Conservation (phyloP, 305 asterid species). For the Nicotiana rustica region DNA sequence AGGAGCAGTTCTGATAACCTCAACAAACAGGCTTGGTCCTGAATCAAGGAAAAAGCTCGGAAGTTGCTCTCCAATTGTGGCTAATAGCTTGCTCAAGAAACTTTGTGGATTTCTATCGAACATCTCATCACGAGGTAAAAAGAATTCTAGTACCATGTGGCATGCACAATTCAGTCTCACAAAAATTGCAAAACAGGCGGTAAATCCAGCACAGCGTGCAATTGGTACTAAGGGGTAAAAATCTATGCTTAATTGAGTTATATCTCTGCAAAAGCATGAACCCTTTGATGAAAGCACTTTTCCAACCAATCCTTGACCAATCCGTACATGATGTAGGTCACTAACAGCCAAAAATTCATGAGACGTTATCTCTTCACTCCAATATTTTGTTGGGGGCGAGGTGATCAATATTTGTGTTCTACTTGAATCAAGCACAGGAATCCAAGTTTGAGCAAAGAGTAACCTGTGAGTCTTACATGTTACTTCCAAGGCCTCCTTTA, state of each 20-base stretch:
- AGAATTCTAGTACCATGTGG: neutral
- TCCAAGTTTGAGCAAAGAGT: neutral
- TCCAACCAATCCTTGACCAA: slow-evolving; percentile 5
- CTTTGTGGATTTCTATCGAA: neutral
- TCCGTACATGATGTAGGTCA: neutral
- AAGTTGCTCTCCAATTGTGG: neutral
- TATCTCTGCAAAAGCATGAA: slow-evolving; percentile 28
- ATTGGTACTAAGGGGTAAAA: neutral
- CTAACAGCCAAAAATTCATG: neutral
- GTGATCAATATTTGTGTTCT: neutral
- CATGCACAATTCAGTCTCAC: neutral
- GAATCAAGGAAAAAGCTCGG: neutral
- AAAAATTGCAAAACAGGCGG: slow-evolving; percentile 24
- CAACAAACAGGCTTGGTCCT: slow-evolving; percentile 1
- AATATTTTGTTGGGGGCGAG: neutral
- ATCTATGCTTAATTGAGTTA: neutral
- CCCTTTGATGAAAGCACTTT: slow-evolving; percentile 10
- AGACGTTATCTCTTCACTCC: neutral
- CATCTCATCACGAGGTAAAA: neutral
- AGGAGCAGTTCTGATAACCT: slow-evolving; percentile 5
- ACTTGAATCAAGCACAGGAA: neutral
- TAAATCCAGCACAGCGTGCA: neutral
- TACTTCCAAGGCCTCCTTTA: neutral
- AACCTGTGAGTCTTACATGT: neutral
- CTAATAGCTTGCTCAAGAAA: neutral